Percentiles rank a stretch among this genome's conserved stretches.
Conservation (phyloP, 2,329 filamentous ascomycete species). For the Xylariaceae sp. region DNA sequence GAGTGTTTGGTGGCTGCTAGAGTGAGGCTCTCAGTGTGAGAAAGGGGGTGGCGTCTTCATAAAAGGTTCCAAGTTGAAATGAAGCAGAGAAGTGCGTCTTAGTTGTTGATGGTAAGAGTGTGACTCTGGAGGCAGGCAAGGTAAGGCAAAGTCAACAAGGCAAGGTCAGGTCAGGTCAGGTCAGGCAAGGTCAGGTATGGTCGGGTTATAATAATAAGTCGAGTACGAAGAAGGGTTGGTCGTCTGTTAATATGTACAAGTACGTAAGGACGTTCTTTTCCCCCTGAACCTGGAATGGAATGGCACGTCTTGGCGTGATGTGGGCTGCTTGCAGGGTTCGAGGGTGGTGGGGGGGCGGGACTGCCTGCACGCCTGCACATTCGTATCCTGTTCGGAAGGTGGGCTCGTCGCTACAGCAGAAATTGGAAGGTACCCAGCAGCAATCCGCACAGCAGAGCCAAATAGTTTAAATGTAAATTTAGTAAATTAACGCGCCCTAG, state of each 20-base stretch:
- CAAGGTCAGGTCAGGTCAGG: not conserved
- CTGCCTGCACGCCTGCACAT: not conserved
- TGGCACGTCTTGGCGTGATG: constrained; percentile 14
- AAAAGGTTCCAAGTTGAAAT: not conserved
- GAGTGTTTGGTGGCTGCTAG: constrained; percentile 5
- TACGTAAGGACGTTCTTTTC: constrained; percentile 5
- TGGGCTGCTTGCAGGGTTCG: constrained; percentile 14
- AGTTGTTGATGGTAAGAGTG: not conserved
- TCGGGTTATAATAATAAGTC: not conserved
- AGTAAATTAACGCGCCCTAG: not conserved
- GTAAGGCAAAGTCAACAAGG: constrained; percentile 4
- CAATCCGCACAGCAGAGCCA: not conserved
- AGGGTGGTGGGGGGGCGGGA: not conserved
- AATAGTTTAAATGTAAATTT: not conserved
- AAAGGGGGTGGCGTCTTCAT: constrained; percentile 14
- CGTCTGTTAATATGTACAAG: not conserved
- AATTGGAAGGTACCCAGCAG: not conserved
- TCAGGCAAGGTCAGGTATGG: not conserved
- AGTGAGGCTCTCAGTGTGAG: constrained; percentile 11
- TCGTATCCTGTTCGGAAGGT: not conserved
- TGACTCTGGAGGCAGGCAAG: not conserved
- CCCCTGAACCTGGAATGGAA: constrained; percentile 19
- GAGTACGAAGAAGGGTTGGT: not conserved
- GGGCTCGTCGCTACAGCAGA: not conserved
- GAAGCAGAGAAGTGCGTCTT: not conserved